Evolutionary conservation across 345 rosid species (phyloP).

Genomic region (Eucalyptus tenuipes): DNA sequence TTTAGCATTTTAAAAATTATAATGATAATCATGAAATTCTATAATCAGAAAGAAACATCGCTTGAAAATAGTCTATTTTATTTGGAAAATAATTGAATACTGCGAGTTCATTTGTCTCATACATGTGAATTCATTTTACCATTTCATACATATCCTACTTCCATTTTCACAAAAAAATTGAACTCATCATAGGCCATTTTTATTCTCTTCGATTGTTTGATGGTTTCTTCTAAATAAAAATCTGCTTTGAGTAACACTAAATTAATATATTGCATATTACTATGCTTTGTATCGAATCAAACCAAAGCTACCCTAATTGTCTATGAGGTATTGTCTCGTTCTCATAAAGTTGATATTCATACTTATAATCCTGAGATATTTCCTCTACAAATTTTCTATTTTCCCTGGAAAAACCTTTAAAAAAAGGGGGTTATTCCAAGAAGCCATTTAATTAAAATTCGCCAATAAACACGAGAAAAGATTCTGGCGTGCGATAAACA

Average conservation of each 20-base stretch:
- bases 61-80: not conserved
- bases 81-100: not conserved
- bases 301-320: not conserved
- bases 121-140: not conserved
- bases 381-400: not conserved
- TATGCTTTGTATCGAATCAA: not conserved
- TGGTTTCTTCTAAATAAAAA: not conserved
- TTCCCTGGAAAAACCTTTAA: not conserved
- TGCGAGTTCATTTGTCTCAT: not conserved
- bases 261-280: not conserved
- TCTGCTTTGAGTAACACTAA: not conserved
- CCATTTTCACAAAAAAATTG: not conserved
- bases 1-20: not conserved
- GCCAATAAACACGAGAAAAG: not conserved
- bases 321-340: not conserved
- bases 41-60: not conserved
- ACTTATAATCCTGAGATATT: not conserved
- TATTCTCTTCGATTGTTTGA: not conserved
- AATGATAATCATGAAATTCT: not conserved
- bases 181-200: not conserved
- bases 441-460: not conserved
- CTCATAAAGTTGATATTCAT: not conserved
- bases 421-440: not conserved
- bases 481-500: not conserved
- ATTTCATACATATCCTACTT: not conserved